These are phyloP conservation scores for Chrysochromulina parva DNA, from an alignment of 78 protist species.

Conservation along the genomic window DNA sequence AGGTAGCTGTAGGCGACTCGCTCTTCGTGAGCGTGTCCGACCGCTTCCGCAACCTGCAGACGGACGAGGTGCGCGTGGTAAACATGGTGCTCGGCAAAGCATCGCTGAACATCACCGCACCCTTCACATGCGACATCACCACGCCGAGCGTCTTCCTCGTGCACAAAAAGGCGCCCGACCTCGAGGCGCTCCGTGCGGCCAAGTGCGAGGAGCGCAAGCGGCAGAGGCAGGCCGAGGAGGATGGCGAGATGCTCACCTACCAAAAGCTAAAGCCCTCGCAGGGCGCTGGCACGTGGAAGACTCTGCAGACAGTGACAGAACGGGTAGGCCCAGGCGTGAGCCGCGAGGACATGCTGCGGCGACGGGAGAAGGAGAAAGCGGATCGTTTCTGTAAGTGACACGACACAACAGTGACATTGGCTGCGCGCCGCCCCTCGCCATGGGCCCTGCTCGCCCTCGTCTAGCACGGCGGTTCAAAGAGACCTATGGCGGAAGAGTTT, in stretches of 20 bases:
- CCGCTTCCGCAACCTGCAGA: not conserved
- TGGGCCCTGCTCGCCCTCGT: too few species aligned
- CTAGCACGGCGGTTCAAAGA: too few species aligned
- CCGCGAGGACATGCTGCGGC: not conserved
- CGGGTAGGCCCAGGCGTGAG: not conserved
- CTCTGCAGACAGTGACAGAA: not conserved
- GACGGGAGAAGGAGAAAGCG: not conserved
- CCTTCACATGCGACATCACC: not conserved
- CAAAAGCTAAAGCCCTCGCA: not conserved
- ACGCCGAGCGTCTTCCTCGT: not conserved
- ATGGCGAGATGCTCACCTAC: not conserved
- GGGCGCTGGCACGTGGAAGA: not conserved
- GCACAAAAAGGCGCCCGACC: not conserved
- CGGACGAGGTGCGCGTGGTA: not conserved
- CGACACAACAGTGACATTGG: too few species aligned
- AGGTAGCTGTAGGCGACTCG: not conserved
- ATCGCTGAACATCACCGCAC: not conserved
- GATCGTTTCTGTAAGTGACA: slow-evolving; percentile 8
- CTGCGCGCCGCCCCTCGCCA: too few species aligned
- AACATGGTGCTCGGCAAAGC: slow-evolving; percentile 4
- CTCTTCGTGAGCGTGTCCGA: not conserved
- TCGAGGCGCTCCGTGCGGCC: not conserved
- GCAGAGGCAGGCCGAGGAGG: not conserved
- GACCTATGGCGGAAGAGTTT: too few species aligned
- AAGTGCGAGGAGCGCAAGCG: not conserved